Evolutionary conservation across 108 stramenopile species (phyloP), one percentile per base, ranked within the genome.

Genomic region (Seminavis robusta): DNA sequence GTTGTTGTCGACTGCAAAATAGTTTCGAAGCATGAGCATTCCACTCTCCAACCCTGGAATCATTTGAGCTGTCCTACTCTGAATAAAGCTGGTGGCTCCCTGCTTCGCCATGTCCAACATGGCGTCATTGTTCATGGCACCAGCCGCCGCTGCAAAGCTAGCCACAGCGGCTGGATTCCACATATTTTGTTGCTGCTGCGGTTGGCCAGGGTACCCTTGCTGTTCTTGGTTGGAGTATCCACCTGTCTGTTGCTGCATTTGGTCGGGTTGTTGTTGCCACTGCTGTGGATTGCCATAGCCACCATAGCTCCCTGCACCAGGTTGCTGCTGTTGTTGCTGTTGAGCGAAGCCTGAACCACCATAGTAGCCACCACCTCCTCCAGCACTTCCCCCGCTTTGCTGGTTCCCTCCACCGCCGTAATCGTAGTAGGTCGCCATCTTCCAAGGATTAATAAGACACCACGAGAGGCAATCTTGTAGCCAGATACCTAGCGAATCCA

Each of bases 1-100:
- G 1, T 52, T 44, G 77, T 97, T 96, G 73, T 96, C 95, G 13
- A 98, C 98, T 17, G 93, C 88, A 74, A 97, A 98, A 58, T 98
- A 97, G 7, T 72, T 67, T 42, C 94, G 65, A 34, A 97, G 64
- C 4, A 58, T 56, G 25, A 71, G 32, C 94, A 94, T 84, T 48
- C 63, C 59, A 33, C 64, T 41, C 44, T 88, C 84, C 48, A 94
- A 56, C 37, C 92, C 92, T 26, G 92, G 92, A 61, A 94, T 84
- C 5, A 83, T 63, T 39, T 73, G 75, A 26, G 81, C 74, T 50
- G 67, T 62, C 0, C 61, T 56, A 32, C 55, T 47, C 43, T 64
- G 66, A 13, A 85, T 45, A 56, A 79, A 85, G 37, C 72, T 48
- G 50, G 73, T 72, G 11, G 71, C 80, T 10, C 38, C 68, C 36